Base-by-base conservation (phyloP, 495 filamentous ascomycete genomes). In the Viridothelium virens region DNA sequence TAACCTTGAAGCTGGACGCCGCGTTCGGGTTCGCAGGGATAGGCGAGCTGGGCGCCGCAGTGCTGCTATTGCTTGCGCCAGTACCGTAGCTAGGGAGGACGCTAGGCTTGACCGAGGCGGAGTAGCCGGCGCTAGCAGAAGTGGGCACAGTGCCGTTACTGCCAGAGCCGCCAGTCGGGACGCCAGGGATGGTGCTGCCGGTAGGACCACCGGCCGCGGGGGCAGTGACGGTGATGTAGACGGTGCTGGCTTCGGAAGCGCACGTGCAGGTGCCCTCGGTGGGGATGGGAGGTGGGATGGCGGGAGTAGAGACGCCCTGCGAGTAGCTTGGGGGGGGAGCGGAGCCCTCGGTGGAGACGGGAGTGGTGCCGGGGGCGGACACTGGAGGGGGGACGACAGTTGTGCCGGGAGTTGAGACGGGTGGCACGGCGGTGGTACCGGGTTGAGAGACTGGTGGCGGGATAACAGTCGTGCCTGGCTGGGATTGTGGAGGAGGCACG, bases 191-290 rank as follows among this genome's bases (percentile, higher is more conserved):
- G 14, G 53, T 59, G 53, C 53, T 59, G 31, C 53, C 53, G 2
- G 48, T 53, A 11, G 48, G 18, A 0, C 48, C 48, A n/a, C 48
- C 53, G 53, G 53, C 18, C 11, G 53, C 53, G 14, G 53, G 53
- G 36, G 53, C 53, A 2, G 53, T 59, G 7, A 59, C 53, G 31
- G 53, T 59, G 31, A 59, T 59, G 53, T 59, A 59, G 25, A 59
- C 53, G n/a, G 53, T 59, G 31, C 53, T 59, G 4, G 53, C 53
- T 3, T 18, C 10, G 2, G 53, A 31, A 59, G 53, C 53, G 53
- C 53, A 59, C 1, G 53, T 59, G 53, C 53, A 59, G 53, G 18
- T 18, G 53, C 53, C 36, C 18, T 59, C 53, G 36, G 11, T 59
- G 6, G 53, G 18, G n/a, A 59, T 4, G 4, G 53, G 53, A 33